Base-by-base conservation (phyloP, 2,329 filamentous ascomycete species). In the Colletotrichum sp. region DNA sequence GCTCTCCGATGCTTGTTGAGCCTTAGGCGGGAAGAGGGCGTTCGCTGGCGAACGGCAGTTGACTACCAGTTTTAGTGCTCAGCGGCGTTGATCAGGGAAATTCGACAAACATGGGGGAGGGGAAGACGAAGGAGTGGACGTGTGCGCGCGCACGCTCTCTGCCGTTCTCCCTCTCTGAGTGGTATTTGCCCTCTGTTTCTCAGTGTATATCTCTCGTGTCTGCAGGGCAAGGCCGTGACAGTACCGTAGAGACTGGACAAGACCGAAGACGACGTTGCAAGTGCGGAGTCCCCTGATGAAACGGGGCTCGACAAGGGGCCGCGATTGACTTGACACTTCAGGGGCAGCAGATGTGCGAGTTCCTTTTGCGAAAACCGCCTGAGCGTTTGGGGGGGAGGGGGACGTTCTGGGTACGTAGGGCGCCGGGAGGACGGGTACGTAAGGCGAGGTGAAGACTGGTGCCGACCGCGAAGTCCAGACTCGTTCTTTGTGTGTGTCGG, bases 301-400 rank as follows among this genome's bases (percentile, higher is more conserved):
- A 78, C 77, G 55, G 68, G 68, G 60, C 75, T 77, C 68, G 68
- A 76, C 74, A 71, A 75, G 74, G 74, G 71, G 74, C 66, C 65
- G 60, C 74, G 71, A 74, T 76, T 73, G 73, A 77, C 73, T 79
- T 78, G 79, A 79, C 77, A 80, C 79, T 75, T 78, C 75, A 78
- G 77, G 77, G 78, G 79, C 78, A 79, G 72, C 75, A 79, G 71
- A 72, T 71, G 70, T 72, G 36, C 66, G 39, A 66, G 44, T 66
- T 70, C 70, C 32, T 69, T 74, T 28, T 71, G 65, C 39, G 60
- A 60, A 66, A 75, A 63, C 72, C 60, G 74, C 71, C 74, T 75
- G 74, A 76, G 74, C 74, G 74, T 67, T 70, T 67, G 55, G 65
- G 28, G 68, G 68, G 68, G 25, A 7, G 39, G 66, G 68, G 69